phyloP scores from a whole-genome alignment of 495 filamentous ascomycete species.

The Cercophora newfieldiana region DNA sequence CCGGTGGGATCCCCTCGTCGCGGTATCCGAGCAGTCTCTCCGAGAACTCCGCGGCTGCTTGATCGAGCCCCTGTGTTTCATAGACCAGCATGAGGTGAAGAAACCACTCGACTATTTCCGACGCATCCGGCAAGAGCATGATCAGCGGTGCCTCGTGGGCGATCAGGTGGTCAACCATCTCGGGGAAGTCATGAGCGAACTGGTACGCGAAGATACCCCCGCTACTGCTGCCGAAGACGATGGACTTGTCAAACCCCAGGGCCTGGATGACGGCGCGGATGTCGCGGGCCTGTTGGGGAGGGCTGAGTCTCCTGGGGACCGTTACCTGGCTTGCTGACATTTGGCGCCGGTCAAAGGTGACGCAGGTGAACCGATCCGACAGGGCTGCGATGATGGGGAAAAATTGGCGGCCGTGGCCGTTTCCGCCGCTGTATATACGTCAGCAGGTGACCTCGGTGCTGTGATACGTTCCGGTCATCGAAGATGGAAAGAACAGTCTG shows the following conservation, averaged over 20 bases:
- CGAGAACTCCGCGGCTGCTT: conserved; percentile 13
- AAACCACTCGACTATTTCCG: conserved; percentile 20
- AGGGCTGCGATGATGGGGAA: conserved; percentile 24
- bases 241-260: conserved; percentile 24
- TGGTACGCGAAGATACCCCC: conserved; percentile 31
- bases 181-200: conserved; percentile 33
- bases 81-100: conserved; percentile 21
- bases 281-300: conserved; percentile 29
- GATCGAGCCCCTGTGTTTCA: conserved; percentile 17
- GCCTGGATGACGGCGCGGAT: conserved; percentile 26
- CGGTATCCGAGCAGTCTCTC: conserved; percentile 22
- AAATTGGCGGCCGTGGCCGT: conserved; percentile 32
- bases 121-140: conserved; percentile 25
- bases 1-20: conserved; percentile 21
- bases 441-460: too few species aligned
- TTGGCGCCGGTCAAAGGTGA: conserved; percentile 32
- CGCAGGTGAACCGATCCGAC: conserved; percentile 23
- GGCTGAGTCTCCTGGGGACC: conserved; percentile 20
- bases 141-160: conserved; percentile 29
- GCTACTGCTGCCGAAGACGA: conserved; percentile 32
- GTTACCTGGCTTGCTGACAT: conserved; percentile 27
- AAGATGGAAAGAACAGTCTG: too few species aligned
- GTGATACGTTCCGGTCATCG: too few species aligned
- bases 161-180: conserved; percentile 26
- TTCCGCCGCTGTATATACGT: too few species aligned